Conservation (phyloP, 257 asterid genomes). For the Salvia miltiorrhiza region DNA sequence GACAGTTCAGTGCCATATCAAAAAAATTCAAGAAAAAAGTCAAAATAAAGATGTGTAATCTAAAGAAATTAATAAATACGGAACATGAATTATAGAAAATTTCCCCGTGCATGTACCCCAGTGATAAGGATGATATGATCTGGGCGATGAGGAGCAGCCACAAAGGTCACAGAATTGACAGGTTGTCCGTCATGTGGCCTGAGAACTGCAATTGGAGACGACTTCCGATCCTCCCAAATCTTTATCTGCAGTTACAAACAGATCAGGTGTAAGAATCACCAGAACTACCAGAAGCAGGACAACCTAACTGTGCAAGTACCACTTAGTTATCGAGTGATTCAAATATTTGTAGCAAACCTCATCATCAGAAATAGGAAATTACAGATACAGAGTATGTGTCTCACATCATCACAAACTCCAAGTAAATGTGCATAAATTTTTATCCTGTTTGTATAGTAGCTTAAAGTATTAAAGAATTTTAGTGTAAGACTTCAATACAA, state of each 20-base stretch:
- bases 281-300: neutral
- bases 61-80: neutral
- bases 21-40: slow-evolving; percentile 13
- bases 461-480: neutral
- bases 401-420: slow-evolving; percentile 7
- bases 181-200: slow-evolving; percentile 96
- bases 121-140: slow-evolving; percentile 94
- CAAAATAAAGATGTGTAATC: slow-evolving; percentile 18
- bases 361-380: neutral
- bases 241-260: slow-evolving; percentile 62
- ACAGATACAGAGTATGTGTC: neutral
- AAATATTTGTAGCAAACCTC: slow-evolving; percentile 1
- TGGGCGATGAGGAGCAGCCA: slow-evolving; percentile 82
- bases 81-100: neutral
- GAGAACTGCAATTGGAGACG: slow-evolving; percentile 79
- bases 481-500: neutral
- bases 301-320: slow-evolving; percentile 11
- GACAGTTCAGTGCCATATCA: slow-evolving; percentile 16
- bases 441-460: neutral
- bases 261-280: neutral
- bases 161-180: slow-evolving; percentile 90
- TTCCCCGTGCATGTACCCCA: slow-evolving; percentile 52
- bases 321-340: slow-evolving; percentile 7
- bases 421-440: neutral
- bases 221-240: slow-evolving; percentile 93